Evolutionary conservation across 2,329 filamentous ascomycete genomes (phyloP).

Genomic region (Colletotrichum nymphaeae): DNA sequence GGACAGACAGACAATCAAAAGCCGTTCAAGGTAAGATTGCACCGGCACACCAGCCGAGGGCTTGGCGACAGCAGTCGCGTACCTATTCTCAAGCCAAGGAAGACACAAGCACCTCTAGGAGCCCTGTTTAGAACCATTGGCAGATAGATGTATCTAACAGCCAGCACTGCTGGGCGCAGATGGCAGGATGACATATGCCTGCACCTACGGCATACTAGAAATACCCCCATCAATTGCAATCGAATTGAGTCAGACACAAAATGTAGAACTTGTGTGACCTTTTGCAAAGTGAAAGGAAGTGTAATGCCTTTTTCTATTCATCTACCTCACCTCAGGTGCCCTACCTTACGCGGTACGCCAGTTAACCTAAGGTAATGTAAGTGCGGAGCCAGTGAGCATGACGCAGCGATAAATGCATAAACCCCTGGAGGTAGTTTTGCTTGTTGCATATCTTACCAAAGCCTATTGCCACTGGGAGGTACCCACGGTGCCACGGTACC

Average conservation of each 20-base stretch:
- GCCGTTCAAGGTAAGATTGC: not conserved
- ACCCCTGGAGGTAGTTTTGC: not conserved
- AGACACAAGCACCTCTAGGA: not conserved
- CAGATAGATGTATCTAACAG: not conserved
- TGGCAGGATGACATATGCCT: not conserved
- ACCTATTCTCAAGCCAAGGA: too few species aligned
- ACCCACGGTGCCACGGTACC: too few species aligned
- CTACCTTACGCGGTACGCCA: too few species aligned
- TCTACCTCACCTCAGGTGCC: too few species aligned
- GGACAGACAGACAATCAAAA: not conserved
- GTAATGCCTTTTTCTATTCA: too few species aligned
- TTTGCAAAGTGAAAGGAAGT: too few species aligned
- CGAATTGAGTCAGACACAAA: too few species aligned
- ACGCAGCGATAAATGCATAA: not conserved
- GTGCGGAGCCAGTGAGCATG: too few species aligned
- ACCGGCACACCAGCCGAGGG: not conserved
- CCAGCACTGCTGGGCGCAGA: not conserved
- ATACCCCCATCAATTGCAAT: not conserved
- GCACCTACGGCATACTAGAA: not conserved
- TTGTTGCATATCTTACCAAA: not conserved
- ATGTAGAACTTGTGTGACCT: too few species aligned
- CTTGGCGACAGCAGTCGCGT: not conserved
- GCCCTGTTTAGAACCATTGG: not conserved
- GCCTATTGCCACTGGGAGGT: too few species aligned
- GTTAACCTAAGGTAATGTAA: too few species aligned